These are phyloP conservation scores for Glebionis coronaria DNA, from an alignment of 129 eudicot species.

Conservation along the genomic window DNA sequence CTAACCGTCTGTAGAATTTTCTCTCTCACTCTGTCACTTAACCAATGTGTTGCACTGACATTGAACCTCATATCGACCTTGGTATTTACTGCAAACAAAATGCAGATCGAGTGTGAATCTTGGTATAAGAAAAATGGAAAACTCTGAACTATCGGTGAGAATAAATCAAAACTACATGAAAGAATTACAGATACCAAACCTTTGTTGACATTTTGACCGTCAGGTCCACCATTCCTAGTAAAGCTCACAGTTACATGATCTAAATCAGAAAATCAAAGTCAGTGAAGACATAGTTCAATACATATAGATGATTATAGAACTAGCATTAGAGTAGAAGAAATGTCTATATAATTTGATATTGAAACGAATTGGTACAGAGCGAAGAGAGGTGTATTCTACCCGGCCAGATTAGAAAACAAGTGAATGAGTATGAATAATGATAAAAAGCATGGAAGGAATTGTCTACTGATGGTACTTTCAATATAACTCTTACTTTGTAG, in stretches of 20 bases:
- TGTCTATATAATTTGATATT: too few species aligned
- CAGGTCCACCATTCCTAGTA: constrained; percentile 98
- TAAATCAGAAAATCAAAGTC: constrained; percentile 18
- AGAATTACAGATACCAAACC: constrained; percentile 40
- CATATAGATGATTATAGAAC: neutral
- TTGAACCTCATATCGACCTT: constrained; percentile 99
- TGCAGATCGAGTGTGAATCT: neutral
- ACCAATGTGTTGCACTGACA: constrained; percentile 75
- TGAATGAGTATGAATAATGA: too few species aligned
- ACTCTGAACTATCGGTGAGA: neutral
- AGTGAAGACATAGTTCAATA: neutral
- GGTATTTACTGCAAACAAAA: constrained; percentile 63
- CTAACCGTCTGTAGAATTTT: constrained; percentile 85
- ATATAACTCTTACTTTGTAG: too few species aligned
- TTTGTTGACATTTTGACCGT: constrained; percentile 96
- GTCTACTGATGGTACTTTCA: too few species aligned
- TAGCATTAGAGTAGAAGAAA: neutral
- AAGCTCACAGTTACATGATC: constrained; percentile 82
- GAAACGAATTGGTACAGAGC: too few species aligned
- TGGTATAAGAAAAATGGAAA: constrained; percentile 7
- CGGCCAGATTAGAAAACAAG: too few species aligned
- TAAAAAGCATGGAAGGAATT: too few species aligned
- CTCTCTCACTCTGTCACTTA: constrained; percentile 72
- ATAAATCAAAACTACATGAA: neutral
- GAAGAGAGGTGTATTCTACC: too few species aligned